A percentile compares a stretch with the other conserved stretches of the same genome.
phyloP scores from a whole-genome alignment of 1,139 yeast genomes.

The Ogataea hybrid region DNA sequence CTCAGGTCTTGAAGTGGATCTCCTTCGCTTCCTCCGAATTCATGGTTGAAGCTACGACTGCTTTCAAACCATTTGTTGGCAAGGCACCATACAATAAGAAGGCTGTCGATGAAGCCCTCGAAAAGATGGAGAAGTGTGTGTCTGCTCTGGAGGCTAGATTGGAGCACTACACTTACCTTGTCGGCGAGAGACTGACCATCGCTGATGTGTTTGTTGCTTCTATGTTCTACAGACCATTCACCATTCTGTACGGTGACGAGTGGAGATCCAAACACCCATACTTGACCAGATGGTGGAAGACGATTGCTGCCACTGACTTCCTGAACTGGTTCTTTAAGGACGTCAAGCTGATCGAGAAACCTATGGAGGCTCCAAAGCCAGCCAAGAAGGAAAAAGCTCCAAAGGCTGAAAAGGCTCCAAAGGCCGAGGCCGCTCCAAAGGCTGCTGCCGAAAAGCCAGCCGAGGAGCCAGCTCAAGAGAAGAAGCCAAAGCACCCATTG shows the following conservation, averaged over 20 bases:
- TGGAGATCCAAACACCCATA: slow-evolving; percentile 79
- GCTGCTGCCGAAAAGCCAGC: slow-evolving; percentile 41
- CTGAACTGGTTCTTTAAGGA: slow-evolving; percentile 46
- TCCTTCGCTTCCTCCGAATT: slow-evolving; percentile 79
- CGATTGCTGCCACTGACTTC: slow-evolving; percentile 58
- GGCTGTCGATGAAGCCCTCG: slow-evolving; percentile 53
- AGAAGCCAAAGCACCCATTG: slow-evolving; percentile 91
- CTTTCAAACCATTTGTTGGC: slow-evolving; percentile 47
- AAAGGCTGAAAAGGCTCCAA: slow-evolving; percentile 53
- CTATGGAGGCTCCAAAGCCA: slow-evolving; percentile 77
- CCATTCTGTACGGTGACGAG: slow-evolving; percentile 64
- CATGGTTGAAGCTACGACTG: slow-evolving; percentile 41
- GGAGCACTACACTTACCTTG: slow-evolving; percentile 77
- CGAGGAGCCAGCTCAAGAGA: slow-evolving; percentile 42
- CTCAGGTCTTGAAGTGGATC: slow-evolving; percentile 74
- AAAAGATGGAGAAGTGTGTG: slow-evolving; percentile 36
- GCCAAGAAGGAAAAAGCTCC: slow-evolving; percentile 52
- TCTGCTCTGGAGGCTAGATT: slow-evolving; percentile 63
- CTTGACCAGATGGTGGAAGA: slow-evolving; percentile 82
- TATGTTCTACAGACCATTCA: slow-evolving; percentile 62
- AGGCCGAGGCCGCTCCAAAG: slow-evolving; percentile 55
- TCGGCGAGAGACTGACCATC: slow-evolving; percentile 81
- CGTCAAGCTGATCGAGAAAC: slow-evolving; percentile 61
- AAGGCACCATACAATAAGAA: slow-evolving; percentile 77
- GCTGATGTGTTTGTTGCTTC: slow-evolving; percentile 79